Evolutionary conservation across 306 rosid species (phyloP).

Genomic region (Cicer bijugum): DNA sequence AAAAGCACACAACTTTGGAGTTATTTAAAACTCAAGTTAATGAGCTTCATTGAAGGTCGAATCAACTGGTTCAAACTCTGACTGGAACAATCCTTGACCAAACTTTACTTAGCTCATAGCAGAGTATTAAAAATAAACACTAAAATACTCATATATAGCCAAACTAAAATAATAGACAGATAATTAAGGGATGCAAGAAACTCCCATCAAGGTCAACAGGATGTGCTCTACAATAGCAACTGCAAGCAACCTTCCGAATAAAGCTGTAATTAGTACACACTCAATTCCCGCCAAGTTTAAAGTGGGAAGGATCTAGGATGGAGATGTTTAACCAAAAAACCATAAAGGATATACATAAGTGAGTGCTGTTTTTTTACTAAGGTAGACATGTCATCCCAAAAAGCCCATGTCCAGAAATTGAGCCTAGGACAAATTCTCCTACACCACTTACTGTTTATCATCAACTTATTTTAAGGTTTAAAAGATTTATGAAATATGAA

Average conservation of each 20-base stretch:
- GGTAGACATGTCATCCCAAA: not conserved
- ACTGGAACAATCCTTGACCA: too few relatives aligned
- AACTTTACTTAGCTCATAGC: too few relatives aligned
- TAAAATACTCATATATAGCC: conserved; percentile 11
- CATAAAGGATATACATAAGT: conserved; percentile 20
- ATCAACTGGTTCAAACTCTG: too few relatives aligned
- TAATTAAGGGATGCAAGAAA: conserved; percentile 11
- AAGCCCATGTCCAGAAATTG: conserved; percentile 15
- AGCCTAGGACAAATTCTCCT: not conserved
- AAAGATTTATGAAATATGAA: not conserved
- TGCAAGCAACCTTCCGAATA: conserved; percentile 25
- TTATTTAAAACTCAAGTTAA: not conserved
- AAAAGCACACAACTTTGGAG: conserved; percentile 11
- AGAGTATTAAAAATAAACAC: not conserved
- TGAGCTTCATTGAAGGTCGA: too few relatives aligned
- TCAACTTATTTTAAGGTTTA: conserved; percentile 32
- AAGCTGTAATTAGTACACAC: conserved; percentile 22
- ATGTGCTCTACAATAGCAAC: conserved; percentile 26
- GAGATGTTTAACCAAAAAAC: conserved; percentile 10
- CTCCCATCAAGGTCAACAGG: conserved; percentile 21
- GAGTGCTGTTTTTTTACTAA: conserved; percentile 1
- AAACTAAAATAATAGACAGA: conserved; percentile 27
- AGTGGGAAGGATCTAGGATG: conserved; percentile 21
- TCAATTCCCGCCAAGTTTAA: conserved; percentile 1
- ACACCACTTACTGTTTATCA: not conserved